Evolutionary conservation across 768 basidiomycete species (phyloP).

Genomic region (Sporobolomyces roseus): DNA sequence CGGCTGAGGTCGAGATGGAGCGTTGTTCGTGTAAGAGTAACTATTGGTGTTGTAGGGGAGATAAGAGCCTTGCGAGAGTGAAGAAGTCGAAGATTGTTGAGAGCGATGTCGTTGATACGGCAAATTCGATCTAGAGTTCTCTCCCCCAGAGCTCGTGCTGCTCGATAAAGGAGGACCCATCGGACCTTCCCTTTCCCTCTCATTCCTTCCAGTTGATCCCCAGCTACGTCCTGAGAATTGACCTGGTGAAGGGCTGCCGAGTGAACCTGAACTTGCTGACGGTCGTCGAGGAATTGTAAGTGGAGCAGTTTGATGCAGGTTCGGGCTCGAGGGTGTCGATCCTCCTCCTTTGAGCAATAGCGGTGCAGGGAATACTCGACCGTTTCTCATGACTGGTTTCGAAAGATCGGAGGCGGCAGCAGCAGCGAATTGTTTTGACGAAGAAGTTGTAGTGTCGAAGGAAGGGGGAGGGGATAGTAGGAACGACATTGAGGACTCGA

Average conservation of each 20-base stretch:
- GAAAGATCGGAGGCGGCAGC: neutral
- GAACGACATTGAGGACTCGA: constrained; percentile 25
- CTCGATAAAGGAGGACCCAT: constrained; percentile 3
- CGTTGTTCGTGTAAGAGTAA: neutral
- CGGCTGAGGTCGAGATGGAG: neutral
- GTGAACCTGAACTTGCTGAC: constrained; percentile 7
- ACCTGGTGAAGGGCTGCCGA: neutral
- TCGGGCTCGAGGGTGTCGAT: constrained; percentile 18
- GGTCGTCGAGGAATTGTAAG: constrained; percentile 29
- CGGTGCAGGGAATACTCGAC: constrained; percentile 37
- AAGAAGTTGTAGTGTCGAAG: neutral
- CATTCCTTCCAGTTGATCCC: neutral
- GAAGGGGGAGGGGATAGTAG: constrained; percentile 27
- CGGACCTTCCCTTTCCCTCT: constrained; percentile 14
- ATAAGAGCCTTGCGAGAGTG: constrained; percentile 28
- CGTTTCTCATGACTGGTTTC: neutral
- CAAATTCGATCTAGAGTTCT: neutral
- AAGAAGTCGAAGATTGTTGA: constrained; percentile 35
- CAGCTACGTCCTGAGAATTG: neutral
- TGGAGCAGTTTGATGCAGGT: neutral
- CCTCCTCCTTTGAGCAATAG: constrained; percentile 30
- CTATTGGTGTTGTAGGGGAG: constrained; percentile 24
- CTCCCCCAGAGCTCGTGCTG: neutral
- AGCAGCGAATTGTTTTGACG: constrained; percentile 2
- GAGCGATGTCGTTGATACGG: constrained; percentile 31